phyloP scores from a whole-genome alignment of 495 filamentous ascomycete species.

The Talaromyces nanjingensis region DNA sequence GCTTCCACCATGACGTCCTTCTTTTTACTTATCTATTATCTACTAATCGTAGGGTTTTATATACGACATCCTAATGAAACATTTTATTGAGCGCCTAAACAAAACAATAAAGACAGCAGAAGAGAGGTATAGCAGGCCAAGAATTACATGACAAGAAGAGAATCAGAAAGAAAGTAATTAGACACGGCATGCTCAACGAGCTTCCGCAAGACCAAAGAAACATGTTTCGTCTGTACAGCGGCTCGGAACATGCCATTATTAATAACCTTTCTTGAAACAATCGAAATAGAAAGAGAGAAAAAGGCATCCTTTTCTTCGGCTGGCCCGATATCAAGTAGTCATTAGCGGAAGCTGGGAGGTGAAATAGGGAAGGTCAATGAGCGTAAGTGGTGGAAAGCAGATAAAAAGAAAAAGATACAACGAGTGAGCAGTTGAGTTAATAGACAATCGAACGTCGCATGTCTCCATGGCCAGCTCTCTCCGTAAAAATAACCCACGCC shows the following conservation, averaged over 20 bases:
- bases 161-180: constrained; percentile 26
- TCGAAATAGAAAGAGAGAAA: constrained; percentile 15
- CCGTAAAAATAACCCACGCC: constrained; percentile 16
- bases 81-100: not conserved
- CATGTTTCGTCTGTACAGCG: constrained; percentile 5
- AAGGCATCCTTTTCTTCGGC: constrained; percentile 16
- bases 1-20: constrained; percentile 7
- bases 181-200: not conserved
- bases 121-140: constrained; percentile 40
- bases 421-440: constrained; percentile 19
- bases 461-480: constrained; percentile 4
- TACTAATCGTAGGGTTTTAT: too few relatives aligned
- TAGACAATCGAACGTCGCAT: constrained; percentile 3
- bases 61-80: not conserved
- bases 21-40: not conserved
- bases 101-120: constrained; percentile 20
- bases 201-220: not conserved
- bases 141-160: constrained; percentile 50
- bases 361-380: constrained; percentile 28
- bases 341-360: constrained; percentile 25
- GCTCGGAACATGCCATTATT: constrained; percentile 12
- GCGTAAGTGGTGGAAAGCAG: constrained; percentile 26
- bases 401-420: constrained; percentile 27
- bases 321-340: constrained; percentile 28
- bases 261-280: constrained; percentile 12